Percentiles rank a stretch among this genome's conserved stretches.
Evolutionary conservation across 371 early-diverging fungal genomes (phyloP).

Genomic region (Haplosporangium sp.): DNA sequence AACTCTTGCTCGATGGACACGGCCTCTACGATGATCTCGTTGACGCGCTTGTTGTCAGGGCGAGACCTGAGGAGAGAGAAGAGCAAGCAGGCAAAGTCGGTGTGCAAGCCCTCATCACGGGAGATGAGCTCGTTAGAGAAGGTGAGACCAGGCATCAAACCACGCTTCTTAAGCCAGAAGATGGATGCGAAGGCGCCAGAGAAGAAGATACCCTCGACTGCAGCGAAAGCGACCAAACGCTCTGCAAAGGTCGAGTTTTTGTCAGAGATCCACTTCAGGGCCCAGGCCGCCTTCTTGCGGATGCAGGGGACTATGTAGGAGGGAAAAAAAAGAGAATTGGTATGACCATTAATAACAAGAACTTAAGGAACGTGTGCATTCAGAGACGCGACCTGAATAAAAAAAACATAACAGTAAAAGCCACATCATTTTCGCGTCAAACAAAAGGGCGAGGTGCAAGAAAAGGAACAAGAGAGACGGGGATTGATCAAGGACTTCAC

Average conservation of each 20-base stretch:
- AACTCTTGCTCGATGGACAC: constrained; percentile 98
- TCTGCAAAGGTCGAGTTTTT: constrained; percentile 91
- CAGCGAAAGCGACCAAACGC: constrained; percentile 99
- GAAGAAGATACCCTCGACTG: constrained; percentile 99
- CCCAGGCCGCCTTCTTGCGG: constrained; percentile 99
- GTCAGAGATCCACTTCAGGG: constrained; percentile 96
- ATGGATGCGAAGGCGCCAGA: constrained; percentile 99
- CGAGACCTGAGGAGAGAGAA: constrained; percentile 89
- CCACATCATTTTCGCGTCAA: neutral
- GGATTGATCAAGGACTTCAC: neutral
- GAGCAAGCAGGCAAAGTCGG: constrained; percentile 99
- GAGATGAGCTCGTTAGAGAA: constrained; percentile 99
- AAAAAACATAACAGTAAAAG: constrained; percentile 8
- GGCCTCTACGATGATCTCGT: constrained; percentile 92
- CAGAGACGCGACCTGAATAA: too few species aligned
- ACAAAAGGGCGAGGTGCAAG: neutral
- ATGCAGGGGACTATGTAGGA: constrained; percentile 92
- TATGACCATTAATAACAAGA: too few species aligned
- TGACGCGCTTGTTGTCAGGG: constrained; percentile 79
- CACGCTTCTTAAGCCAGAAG: constrained; percentile 99
- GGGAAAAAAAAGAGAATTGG: neutral
- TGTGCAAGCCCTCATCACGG: constrained; percentile 99
- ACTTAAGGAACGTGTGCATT: neutral
- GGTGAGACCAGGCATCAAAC: constrained; percentile 99
- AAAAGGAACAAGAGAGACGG: neutral